Evolutionary conservation across 768 basidiomycete species (phyloP).

Genomic region (Paxillus rubicundulus): DNA sequence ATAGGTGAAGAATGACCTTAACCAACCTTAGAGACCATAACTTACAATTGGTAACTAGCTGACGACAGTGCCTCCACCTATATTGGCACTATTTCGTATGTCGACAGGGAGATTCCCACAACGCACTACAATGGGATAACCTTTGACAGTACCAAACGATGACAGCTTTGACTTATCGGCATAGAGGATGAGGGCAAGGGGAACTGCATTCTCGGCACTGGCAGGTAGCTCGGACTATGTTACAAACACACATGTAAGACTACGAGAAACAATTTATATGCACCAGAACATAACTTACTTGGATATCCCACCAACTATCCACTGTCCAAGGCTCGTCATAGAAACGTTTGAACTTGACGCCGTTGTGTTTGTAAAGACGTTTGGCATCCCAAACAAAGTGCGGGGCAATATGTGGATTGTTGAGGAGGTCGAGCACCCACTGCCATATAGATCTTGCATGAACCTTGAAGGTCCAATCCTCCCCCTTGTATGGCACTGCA

Average conservation of each 20-base stretch:
- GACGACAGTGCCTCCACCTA: constrained; percentile 16
- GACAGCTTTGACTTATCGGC: constrained; percentile 19
- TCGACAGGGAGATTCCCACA: constrained; percentile 16
- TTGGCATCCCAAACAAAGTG: constrained; percentile 34
- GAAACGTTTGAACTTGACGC: constrained; percentile 23
- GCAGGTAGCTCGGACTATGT: background rate
- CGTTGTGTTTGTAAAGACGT: constrained; percentile 26
- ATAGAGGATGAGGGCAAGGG: constrained; percentile 13
- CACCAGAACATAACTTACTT: constrained; percentile 24
- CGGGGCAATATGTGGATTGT: background rate
- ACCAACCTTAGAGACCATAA: background rate
- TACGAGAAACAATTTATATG: too few species aligned
- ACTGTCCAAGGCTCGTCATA: constrained; percentile 38
- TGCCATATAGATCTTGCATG: constrained; percentile 4
- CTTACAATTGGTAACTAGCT: constrained; percentile 18
- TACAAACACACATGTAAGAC: background rate
- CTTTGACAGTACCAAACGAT: constrained; percentile 17
- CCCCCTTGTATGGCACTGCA: constrained; percentile 6
- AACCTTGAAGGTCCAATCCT: background rate
- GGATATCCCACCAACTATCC: constrained; percentile 35
- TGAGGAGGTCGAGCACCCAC: constrained; percentile 4
- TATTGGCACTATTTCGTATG: constrained; percentile 13
- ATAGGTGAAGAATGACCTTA: background rate
- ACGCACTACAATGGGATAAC: constrained; percentile 16
- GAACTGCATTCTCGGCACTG: background rate